These are phyloP conservation scores for Globisporangium abappressorium DNA, from an alignment of 352 stramenopile species.

Conservation along the genomic window DNA sequence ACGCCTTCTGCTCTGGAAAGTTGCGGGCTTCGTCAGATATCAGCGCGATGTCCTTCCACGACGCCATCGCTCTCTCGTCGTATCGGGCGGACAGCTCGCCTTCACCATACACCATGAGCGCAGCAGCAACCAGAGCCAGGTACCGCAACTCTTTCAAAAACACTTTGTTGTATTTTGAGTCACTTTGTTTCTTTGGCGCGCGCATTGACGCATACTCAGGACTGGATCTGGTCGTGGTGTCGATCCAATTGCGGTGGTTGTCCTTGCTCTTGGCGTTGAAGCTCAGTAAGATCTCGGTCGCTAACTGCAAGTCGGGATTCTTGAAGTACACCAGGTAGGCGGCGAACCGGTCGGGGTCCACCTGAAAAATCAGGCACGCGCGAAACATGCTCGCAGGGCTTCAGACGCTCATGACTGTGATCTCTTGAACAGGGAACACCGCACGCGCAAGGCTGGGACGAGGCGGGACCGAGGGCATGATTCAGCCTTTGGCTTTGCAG, in stretches of 20 bases:
- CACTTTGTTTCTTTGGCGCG: no score
- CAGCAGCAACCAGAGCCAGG: background rate
- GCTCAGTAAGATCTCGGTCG: background rate
- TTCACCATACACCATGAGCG: background rate
- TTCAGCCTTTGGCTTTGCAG: background rate
- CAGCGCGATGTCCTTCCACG: background rate
- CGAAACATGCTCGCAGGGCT: background rate
- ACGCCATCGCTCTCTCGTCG: background rate
- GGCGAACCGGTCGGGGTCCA: background rate
- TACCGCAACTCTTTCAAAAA: background rate
- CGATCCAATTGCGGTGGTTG: background rate
- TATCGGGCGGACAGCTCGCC: background rate
- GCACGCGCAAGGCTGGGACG: background rate
- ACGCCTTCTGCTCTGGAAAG: background rate
- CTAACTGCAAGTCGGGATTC: background rate
- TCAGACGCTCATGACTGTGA: background rate
- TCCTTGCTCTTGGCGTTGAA: background rate
- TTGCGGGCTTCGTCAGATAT: background rate
- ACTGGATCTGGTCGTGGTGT: no score
- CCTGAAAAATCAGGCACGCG: background rate
- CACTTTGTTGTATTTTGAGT: no score
- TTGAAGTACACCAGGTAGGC: background rate
- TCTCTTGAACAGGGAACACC: background rate
- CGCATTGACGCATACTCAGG: no score
- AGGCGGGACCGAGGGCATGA: background rate